Percentiles rank a stretch among this genome's conserved stretches.
phyloP scores from a whole-genome alignment of 2,329 filamentous ascomycete species.

The Aspergillus oerlinghausenensis region DNA sequence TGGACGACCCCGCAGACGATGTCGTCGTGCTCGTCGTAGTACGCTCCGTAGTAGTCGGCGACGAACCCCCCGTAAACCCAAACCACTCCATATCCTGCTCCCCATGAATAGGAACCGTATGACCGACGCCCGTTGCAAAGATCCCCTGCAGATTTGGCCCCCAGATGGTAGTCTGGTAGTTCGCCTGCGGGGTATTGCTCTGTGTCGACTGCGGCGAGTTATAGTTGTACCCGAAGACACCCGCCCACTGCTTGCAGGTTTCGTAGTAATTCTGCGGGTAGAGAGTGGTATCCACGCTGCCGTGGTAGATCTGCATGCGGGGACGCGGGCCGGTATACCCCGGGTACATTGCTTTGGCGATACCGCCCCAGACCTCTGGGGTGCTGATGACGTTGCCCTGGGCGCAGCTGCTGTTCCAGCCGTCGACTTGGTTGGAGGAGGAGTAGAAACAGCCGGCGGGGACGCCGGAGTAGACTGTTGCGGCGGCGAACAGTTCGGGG shows the following conservation, averaged over 20 bases:
- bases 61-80: conserved; percentile 12
- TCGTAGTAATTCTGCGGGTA: conserved; percentile 54
- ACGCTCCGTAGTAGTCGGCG: not conserved
- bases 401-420: conserved; percentile 23
- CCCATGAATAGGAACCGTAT: conserved; percentile 19
- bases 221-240: conserved; percentile 41
- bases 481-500: conserved; percentile 21
- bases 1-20: not conserved
- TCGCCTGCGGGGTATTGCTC: conserved; percentile 12
- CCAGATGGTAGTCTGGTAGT: conserved; percentile 20
- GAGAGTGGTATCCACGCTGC: conserved; percentile 48
- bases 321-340: conserved; percentile 46
- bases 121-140: conserved; percentile 17
- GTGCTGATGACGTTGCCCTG: conserved; percentile 16
- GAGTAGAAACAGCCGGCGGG: conserved; percentile 20
- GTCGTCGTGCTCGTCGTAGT: not conserved
- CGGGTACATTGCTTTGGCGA: conserved; percentile 20
- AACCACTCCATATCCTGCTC: conserved; percentile 22
- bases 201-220: conserved; percentile 10
- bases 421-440: conserved; percentile 10
- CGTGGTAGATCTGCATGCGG: conserved; percentile 57
- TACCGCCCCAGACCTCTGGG: conserved; percentile 16
- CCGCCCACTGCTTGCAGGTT: conserved; percentile 54
- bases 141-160: conserved; percentile 20
- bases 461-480: conserved; percentile 15